Evolutionary conservation across 1,284 basidiomycete genomes (phyloP), one percentile per base, ranked within the genome.

Genomic region (Fomitopsis schrenkii): DNA sequence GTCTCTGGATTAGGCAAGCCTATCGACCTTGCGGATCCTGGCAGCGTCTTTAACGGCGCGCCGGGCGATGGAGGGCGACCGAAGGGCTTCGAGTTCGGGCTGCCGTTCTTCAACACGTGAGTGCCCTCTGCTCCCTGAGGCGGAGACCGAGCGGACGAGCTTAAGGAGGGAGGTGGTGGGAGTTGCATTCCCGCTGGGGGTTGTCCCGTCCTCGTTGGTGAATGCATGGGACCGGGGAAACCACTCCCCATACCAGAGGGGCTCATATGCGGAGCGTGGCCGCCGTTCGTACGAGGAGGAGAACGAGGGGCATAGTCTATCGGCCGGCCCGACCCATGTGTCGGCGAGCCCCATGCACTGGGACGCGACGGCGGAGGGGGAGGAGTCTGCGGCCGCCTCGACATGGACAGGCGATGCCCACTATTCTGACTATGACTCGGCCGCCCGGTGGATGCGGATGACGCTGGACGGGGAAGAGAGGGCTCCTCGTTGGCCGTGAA

Each of bases 401-500:
- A 46, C 3, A 57, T 55, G 2, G 64, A 10, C 1, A 62, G 53
- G 3, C 66, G 66, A 42, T 66, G 65, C 12, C 48, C 36, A 19
- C 53, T 58, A 9, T 38, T 22, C 5, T 38, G 52, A 15, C 41
- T 40, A 42, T 48, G 54, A 15, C 40, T 33, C 2, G 63, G n/a
- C 26, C 44, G 66, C 5, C 60, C 59, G 14, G 53, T 19, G 44
- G 66, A 45, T 53, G 48, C 28, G 22, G 65, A 62, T 19, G 71
- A 71, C 4, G 67, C 63, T 2, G 70, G 68, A 0, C 69, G 67
- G 2, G 66, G 64, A 19, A 61, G 57, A 28, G 55, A 56, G 40
- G 40, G 45, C 3, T 70, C 69, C 6, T 71, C 69, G 1, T 61
- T 44, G 7, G 63, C 67, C 52, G 69, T 73, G 67, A 72, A 76